These are phyloP conservation scores for Bruguiera hainesii DNA, from an alignment of 441 rosid species.

Conservation along the genomic window DNA sequence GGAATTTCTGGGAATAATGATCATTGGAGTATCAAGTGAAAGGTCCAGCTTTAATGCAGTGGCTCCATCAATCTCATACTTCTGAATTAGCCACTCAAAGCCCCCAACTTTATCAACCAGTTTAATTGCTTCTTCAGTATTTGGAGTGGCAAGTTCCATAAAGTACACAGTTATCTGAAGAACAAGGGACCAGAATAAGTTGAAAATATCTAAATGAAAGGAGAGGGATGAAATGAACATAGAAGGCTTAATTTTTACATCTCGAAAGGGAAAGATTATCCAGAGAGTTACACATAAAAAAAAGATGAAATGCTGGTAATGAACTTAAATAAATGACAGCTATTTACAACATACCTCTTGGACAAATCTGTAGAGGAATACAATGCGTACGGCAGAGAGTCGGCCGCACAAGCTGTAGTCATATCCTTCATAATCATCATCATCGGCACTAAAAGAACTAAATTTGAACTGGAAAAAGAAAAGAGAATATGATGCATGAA, in stretches of 20 bases:
- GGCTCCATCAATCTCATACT: conserved; percentile 97
- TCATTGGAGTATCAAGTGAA: conserved; percentile 89
- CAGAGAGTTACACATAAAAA: neutral
- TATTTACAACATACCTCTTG: conserved; percentile 73
- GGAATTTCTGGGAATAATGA: conserved; percentile 88
- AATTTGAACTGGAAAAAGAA: conserved; percentile 79
- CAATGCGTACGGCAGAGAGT: conserved; percentile 94
- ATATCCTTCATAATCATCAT: conserved; percentile 98
- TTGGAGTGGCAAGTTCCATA: conserved; percentile 97
- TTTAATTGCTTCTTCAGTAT: conserved; percentile 91
- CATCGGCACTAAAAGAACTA: conserved; percentile 83
- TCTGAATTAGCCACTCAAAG: conserved; percentile 96
- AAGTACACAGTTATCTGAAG: conserved; percentile 87
- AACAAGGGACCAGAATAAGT: conserved; percentile 26
- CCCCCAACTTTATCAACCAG: conserved; percentile 99
- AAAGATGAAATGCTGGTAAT: neutral
- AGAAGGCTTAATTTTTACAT: neutral
- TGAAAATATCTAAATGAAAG: conserved; percentile 15
- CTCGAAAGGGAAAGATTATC: neutral
- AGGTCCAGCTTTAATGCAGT: conserved; percentile 93
- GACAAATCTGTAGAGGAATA: conserved; percentile 95
- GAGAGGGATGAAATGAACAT: neutral
- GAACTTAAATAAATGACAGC: conserved; percentile 3
- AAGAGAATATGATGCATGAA: neutral
- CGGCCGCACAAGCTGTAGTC: conserved; percentile 90